phyloP scores from a whole-genome alignment of 1,284 basidiomycete species.

The Fomitopsis betulina region DNA sequence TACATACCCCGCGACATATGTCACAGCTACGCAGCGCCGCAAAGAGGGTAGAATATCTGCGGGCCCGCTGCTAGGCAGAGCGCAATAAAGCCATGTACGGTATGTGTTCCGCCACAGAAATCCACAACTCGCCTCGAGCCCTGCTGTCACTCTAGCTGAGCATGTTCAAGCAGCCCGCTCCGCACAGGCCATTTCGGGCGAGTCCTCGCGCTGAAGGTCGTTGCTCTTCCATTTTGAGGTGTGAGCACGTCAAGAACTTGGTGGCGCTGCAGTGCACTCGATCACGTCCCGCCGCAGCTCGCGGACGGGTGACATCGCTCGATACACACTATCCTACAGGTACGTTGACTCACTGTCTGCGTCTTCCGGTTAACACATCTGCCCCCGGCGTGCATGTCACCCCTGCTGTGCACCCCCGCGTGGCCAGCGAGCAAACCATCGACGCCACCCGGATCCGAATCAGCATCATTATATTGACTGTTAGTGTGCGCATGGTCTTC shows the following conservation, averaged over 20 bases:
- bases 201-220: neutral
- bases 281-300: neutral
- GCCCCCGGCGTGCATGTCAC: neutral
- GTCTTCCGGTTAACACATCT: neutral
- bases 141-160: neutral
- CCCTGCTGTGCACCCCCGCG: neutral
- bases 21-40: too few species aligned
- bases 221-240: neutral
- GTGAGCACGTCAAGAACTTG: neutral
- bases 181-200: neutral
- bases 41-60: too few species aligned
- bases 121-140: neutral
- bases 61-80: neutral
- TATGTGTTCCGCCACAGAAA: neutral
- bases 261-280: neutral
- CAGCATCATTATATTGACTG: neutral
- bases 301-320: neutral
- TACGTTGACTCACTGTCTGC: neutral
- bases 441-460: neutral
- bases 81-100: neutral
- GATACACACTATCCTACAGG: neutral
- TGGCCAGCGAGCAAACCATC: neutral
- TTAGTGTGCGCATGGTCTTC: neutral
- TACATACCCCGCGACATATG: too few species aligned
- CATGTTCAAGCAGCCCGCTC: neutral